These are phyloP conservation scores for Zasmidium angulare DNA, from an alignment of 2,329 filamentous ascomycete species.

Conservation along the genomic window DNA sequence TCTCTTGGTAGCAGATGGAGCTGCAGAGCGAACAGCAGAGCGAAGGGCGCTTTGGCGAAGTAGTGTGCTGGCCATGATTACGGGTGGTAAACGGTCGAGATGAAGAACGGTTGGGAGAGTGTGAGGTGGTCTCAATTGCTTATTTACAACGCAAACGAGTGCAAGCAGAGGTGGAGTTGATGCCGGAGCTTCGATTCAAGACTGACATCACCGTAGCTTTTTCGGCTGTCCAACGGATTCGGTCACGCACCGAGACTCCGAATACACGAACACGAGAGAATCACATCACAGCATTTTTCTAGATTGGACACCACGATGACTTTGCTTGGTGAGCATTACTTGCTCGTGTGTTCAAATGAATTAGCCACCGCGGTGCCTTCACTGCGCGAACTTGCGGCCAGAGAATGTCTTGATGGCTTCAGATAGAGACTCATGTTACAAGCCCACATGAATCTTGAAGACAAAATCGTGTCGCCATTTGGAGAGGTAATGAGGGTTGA, in stretches of 20 bases:
- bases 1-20: slow-evolving; percentile 59
- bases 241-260: not conserved
- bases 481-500: slow-evolving; percentile 7
- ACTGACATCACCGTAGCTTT: not conserved
- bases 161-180: not conserved
- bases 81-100: not conserved
- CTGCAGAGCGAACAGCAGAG: slow-evolving; percentile 68
- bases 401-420: no score
- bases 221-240: not conserved
- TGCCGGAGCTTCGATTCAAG: not conserved
- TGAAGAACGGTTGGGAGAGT: no score
- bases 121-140: not conserved
- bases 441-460: no score
- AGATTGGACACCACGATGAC: no score
- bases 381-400: no score
- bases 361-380: no score
- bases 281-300: no score
- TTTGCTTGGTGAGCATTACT: no score
- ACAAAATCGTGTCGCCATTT: no score
- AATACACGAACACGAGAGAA: not conserved
- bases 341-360: no score
- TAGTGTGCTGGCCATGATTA: slow-evolving; percentile 70
- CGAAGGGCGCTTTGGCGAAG: slow-evolving; percentile 71
- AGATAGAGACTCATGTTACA: no score
- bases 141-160: not conserved